Conservation (phyloP, 1,284 basidiomycete species). For the Leccinum angustisporum region DNA sequence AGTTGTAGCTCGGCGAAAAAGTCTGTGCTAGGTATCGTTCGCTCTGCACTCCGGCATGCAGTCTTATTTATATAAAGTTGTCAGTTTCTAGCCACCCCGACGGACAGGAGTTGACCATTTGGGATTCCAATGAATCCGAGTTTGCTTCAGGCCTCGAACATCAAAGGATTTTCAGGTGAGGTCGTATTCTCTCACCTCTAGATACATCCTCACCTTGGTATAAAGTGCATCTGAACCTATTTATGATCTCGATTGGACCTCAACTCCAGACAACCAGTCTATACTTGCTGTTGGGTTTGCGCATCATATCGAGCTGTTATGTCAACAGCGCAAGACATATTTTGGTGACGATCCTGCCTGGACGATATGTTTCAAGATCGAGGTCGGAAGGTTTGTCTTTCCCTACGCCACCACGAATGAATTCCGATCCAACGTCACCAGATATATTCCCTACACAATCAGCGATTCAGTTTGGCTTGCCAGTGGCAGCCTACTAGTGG, state of each 20-base stretch:
- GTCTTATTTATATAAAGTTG: conserved; percentile 10
- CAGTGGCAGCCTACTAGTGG: conserved; percentile 74
- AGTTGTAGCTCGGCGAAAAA: conserved; percentile 89
- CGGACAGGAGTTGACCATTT: conserved; percentile 83
- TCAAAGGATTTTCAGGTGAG: conserved; percentile 57
- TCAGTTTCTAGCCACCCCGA: conserved; percentile 55
- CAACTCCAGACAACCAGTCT: conserved; percentile 86
- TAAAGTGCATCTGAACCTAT: conserved; percentile 50
- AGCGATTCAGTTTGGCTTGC: conserved; percentile 87
- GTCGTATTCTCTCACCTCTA: conserved; percentile 16
- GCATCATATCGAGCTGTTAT: conserved; percentile 76
- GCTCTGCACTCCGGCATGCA: not conserved
- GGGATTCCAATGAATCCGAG: conserved; percentile 93
- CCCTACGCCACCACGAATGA: not conserved
- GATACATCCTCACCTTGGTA: not conserved
- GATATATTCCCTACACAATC: conserved; percentile 76
- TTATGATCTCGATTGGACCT: conserved; percentile 86
- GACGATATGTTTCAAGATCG: conserved; percentile 72
- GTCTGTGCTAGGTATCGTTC: conserved; percentile 65
- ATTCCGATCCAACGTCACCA: conserved; percentile 30
- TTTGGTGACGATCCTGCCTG: conserved; percentile 81
- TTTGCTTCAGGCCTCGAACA: conserved; percentile 89
- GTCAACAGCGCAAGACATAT: conserved; percentile 87
- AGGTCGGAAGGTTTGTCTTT: conserved; percentile 58
- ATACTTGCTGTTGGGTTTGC: conserved; percentile 86